Base-by-base conservation (phyloP, 176 grass and related monocot genomes). In the Juncus inflexus region DNA sequence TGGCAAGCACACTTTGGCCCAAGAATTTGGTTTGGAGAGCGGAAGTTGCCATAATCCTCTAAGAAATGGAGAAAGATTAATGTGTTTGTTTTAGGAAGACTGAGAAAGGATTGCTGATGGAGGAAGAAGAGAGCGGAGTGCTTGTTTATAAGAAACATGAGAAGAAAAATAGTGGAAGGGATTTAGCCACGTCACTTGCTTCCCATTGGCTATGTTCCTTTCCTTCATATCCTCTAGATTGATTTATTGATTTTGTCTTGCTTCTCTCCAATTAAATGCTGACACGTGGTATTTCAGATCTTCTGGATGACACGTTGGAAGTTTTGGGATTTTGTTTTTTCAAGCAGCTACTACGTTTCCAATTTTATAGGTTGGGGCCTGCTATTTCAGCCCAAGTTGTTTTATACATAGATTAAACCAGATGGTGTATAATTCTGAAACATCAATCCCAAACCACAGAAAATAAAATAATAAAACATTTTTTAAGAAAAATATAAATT, bases 221-320 rank as follows among this genome's bases (percentile, higher is more conserved):
- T 5, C 47, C 50, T 39, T 38, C 49, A 68, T 68, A 68, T 68
- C 65, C 50, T 65, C 39, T 16, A 12, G 14, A 59, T 71, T 71
- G 67, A 71, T 58, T 71, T 40, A 59, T 71, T 71, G 67, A 71
- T 58, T 71, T 40, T 59, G 38, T 45, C 4, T 71, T 59, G 13
- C 5, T 14, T 12, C 3, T 71, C 4, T 35, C 67, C 67, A 69
- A 55, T 40, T 69, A 52, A 4, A 4, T 10, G 52, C 50, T 19
- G 66, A 47, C 66, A 41, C 66, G 35, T 69, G 50, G 50, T 40
- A 7, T 6, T 41, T 19, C 2, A 69, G 50, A 69, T 69, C 66
- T 55, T 10, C 65, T 67, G n/a, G 5, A 2, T 55, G 51, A 28
- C 19, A 28, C 13, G 13, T 13, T 55, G 51, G 13, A 3, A 55